Percentiles rank a stretch among this genome's conserved stretches.
Evolutionary conservation across 176 grass and related monocot genomes (phyloP).

Genomic region (sorghum (Sorghum bicolor)): Sorghum_bicolor_NCBIv3 NC_012870.2:64806501-64807000

Average conservation of each 20-base stretch:
- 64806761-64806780: not conserved
- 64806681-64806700: not conserved
- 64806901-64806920: not conserved
- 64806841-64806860: not conserved
- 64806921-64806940: conserved; percentile 12
- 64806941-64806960: not conserved
- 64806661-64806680: not conserved
- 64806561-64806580: not conserved
- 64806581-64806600: not conserved
- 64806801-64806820: not conserved
- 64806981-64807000: not conserved
- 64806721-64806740: not conserved
- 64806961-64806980: not conserved
- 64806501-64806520: not conserved
- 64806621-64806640: not conserved
- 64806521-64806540: not conserved
- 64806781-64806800: not conserved
- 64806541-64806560: not conserved
- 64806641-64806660: not conserved
- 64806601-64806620: not conserved
- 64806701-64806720: not conserved
- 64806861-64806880: not conserved
- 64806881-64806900: not conserved
- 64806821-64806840: not conserved
- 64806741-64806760: not conserved